These are phyloP conservation scores for Funneliformis mosseae DNA, from an alignment of 192 early-diverging fungal genomes.

Conservation along the genomic window DNA sequence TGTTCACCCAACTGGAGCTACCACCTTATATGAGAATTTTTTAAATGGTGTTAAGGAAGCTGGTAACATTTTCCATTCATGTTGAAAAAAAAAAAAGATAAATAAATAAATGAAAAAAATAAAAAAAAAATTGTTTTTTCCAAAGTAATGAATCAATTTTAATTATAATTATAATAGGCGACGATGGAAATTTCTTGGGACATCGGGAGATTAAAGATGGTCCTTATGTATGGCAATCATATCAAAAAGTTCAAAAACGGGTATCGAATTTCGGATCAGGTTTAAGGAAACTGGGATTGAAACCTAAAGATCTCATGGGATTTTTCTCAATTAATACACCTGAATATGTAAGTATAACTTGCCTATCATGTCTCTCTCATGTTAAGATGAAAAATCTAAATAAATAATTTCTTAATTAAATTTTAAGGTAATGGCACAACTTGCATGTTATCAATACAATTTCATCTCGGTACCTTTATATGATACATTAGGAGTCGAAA, in stretches of 20 bases:
- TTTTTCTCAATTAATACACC: conserved; percentile 67
- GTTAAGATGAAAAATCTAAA: too few species aligned
- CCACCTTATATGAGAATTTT: conserved; percentile 79
- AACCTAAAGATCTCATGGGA: conserved; percentile 52
- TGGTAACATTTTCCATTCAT: conserved; percentile 41
- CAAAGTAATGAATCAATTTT: not conserved
- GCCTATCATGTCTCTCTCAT: too few species aligned
- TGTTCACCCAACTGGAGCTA: conserved; percentile 51
- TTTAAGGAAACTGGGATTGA: conserved; percentile 60
- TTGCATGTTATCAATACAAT: conserved; percentile 71
- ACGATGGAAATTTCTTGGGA: conserved; percentile 41
- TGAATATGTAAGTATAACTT: conserved; percentile 25
- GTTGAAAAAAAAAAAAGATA: too few species aligned
- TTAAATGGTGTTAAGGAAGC: conserved; percentile 66
- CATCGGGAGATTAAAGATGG: conserved; percentile 58
- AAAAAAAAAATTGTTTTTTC: too few species aligned
- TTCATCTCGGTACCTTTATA: conserved; percentile 78
- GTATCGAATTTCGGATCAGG: conserved; percentile 71
- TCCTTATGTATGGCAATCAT: conserved; percentile 73
- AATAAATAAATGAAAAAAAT: too few species aligned
- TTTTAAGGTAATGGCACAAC: conserved; percentile 56
- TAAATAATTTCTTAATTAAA: too few species aligned
- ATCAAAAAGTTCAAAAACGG: conserved; percentile 63
- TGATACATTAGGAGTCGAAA: conserved; percentile 86
- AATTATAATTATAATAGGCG: not conserved